Base-by-base conservation (phyloP, 306 rosid species). In the Nissolia schottii region DNA sequence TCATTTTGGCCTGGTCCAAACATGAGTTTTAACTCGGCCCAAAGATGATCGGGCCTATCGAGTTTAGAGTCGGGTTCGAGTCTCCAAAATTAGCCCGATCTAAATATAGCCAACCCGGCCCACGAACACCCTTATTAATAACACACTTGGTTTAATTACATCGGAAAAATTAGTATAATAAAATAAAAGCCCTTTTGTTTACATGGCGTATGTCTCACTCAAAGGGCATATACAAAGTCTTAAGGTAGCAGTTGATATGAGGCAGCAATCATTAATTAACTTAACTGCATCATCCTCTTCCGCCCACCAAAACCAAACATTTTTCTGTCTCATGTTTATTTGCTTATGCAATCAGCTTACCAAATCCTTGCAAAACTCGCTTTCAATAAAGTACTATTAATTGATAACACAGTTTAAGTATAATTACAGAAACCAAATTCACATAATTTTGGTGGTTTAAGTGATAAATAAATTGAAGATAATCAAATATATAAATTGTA, bases 301-400 rank as follows among this genome's bases (percentile, higher is more conserved):
- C 5, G 59, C 74, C 60, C 32, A 71, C 71, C 68, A 48, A 73
- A 25, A 79, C 83, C 67, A 48, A 55, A 72, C 55, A 58, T 13
- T 56, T 79, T 16, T 40, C 23, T 18, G 5, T 48, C 59, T 65
- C 32, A n/a, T n/a, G 53, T 79, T 48, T n/a, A 31, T 38, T 10
- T 3, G 45, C 45, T 63, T 45, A 51, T 27, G 28, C 7, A 49
- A 35, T 40, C 41, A 48, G 70, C 43, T 66, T 58, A 73, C 64
- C 78, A 72, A 64, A 64, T 25, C 0, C 45, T 32, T 7, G 37
- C 55, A 64, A 5, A 41, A 29, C 65, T 53, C 45, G 20, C 34
- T 69, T 35, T 50, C 15, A n/a, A 67, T 28, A 46, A 8, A 16
- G 2, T 3, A 43, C 43, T 14, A 45, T 45, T 14, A 2, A 24